Evolutionary conservation across 345 rosid genomes (phyloP).

Genomic region (Salix purpurea): DNA sequence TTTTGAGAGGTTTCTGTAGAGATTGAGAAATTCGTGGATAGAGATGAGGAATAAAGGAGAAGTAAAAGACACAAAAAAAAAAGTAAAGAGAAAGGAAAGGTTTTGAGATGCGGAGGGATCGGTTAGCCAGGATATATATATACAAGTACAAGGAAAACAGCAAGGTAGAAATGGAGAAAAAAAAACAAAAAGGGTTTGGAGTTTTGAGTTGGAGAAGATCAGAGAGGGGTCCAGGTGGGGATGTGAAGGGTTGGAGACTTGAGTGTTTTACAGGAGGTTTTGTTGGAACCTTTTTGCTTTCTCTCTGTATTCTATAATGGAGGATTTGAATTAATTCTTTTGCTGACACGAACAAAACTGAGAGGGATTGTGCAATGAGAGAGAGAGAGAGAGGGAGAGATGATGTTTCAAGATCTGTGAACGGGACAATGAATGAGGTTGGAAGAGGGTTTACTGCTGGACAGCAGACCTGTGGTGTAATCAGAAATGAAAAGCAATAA

Average conservation of each 20-base stretch:
- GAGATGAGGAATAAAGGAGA: slow-evolving; percentile 13
- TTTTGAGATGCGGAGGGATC: neutral
- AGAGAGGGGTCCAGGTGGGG: slow-evolving; percentile 26
- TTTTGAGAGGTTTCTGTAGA: neutral
- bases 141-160: slow-evolving; percentile 26
- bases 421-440: slow-evolving; percentile 20
- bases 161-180: slow-evolving; percentile 7
- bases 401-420: slow-evolving; percentile 9
- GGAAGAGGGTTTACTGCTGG: neutral
- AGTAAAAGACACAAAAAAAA: neutral
- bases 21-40: slow-evolving; percentile 3
- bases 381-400: slow-evolving; percentile 6
- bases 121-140: neutral
- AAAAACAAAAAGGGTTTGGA: slow-evolving; percentile 22
- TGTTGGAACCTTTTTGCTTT: slow-evolving; percentile 11
- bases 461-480: slow-evolving; percentile 1
- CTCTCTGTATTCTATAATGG: slow-evolving; percentile 10
- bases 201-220: slow-evolving; percentile 22
- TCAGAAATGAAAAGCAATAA: slow-evolving; percentile 1
- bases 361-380: slow-evolving; percentile 7
- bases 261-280: slow-evolving; percentile 34
- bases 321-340: slow-evolving; percentile 6
- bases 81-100: slow-evolving; percentile 4
- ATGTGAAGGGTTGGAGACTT: slow-evolving; percentile 8
- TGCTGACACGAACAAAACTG: slow-evolving; percentile 3